Evolutionary conservation across 1,284 basidiomycete species (phyloP), one percentile per base, ranked within the genome.

Genomic region (Marasmius tenuissimus): DNA sequence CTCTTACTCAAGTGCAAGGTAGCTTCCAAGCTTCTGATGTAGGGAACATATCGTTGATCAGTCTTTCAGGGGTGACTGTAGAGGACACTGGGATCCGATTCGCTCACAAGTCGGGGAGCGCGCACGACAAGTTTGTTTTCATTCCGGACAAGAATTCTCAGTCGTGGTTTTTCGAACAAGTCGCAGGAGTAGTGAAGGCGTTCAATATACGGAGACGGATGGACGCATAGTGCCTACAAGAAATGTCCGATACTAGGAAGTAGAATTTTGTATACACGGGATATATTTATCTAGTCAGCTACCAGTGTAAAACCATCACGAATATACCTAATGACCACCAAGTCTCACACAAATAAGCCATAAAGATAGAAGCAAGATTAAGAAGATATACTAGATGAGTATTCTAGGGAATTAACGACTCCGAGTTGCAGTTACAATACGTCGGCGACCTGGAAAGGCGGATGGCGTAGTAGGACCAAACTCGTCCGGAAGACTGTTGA

Each of bases 51-150:
- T 8, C 34, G n/a, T 38, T 10, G 33, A 14, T 37, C 10, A 16
- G n/a, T 14, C 16, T 9, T 18, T 14, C 20, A 54, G 52, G 52
- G 35, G 89, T 99, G 52, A 93, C 89, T 1, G 87, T 94, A 39
- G 96, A 97, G 72, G 88, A 94, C 69, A 92, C 86, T 9, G 96
- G 96, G 0, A 93, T 98, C 68, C 88, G 89, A 5, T 91, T 99
- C 71, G 87, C 89, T 10, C 86, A 92, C 75, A 93, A 91, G 68
- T 76, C 80, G 3, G 91, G 90, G 60, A 85, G 80, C 67, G 88
- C 87, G 61, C 80, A 86, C 59, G 88, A 93, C 75, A 88, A 83
- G 69, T 92, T 91, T 72, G 82, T 91, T n/a, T 79, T 85, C 68
- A 88, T 92, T 68, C 84, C 87, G 3, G 90, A 92, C 75, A 89